Evolutionary conservation across 305 asterid genomes (phyloP).

Genomic region (Withania somnifera): DNA sequence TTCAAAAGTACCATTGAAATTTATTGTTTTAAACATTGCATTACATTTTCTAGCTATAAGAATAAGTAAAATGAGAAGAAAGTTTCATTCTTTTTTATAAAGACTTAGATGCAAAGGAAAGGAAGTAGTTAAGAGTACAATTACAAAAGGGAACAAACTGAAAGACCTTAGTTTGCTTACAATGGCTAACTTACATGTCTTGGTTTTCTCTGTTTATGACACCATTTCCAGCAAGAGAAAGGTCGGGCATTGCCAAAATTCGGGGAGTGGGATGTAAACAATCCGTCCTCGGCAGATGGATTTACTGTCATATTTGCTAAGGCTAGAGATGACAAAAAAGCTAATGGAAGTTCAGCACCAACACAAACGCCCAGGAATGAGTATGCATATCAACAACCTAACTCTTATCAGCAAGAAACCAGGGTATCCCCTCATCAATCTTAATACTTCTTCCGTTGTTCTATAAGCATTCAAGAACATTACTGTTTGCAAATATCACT

Average conservation of each 20-base stretch:
- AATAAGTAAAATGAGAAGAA: not conserved
- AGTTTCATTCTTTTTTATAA: not conserved
- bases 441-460: not conserved
- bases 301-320: conserved; percentile 85
- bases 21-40: not conserved
- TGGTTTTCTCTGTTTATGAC: not conserved
- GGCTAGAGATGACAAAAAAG: conserved; percentile 92
- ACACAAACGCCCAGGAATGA: conserved; percentile 17
- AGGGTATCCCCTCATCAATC: conserved; percentile 15
- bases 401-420: conserved; percentile 8
- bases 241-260: conserved; percentile 92
- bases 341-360: conserved; percentile 28
- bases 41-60: not conserved
- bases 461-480: not conserved
- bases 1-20: not conserved
- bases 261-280: conserved; percentile 94
- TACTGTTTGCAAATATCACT: not conserved
- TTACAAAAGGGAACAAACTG: not conserved
- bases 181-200: not conserved
- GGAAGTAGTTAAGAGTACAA: too few relatives aligned
- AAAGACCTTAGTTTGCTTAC: not conserved
- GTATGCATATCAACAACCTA: conserved; percentile 8
- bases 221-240: conserved; percentile 35
- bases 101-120: too few relatives aligned
- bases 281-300: conserved; percentile 94